Evolutionary conservation across 306 rosid genomes (phyloP).

Genomic region (Prunus armeniaca): DNA sequence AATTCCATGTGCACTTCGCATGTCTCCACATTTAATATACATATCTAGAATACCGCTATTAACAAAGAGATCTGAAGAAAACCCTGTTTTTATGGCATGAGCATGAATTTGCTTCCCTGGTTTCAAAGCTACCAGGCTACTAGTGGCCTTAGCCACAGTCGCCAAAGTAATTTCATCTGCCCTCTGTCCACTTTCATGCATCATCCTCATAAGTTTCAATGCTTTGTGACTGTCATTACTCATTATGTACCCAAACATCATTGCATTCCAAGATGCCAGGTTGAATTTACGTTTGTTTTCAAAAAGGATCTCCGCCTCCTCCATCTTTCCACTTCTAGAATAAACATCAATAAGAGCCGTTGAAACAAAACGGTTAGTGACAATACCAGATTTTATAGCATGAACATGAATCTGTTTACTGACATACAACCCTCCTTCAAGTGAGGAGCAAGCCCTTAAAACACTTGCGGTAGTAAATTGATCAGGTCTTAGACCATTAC

Average conservation of each 20-base stretch:
- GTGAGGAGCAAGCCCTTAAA: slow-evolving; percentile 65
- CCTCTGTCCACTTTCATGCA: slow-evolving; percentile 47
- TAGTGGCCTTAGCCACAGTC: slow-evolving; percentile 68
- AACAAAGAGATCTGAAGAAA: slow-evolving; percentile 49
- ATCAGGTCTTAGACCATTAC: slow-evolving; percentile 53
- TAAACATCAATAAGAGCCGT: slow-evolving; percentile 75
- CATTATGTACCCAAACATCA: slow-evolving; percentile 65
- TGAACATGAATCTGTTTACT: slow-evolving; percentile 57
- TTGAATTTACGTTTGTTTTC: slow-evolving; percentile 49
- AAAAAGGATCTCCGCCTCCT: slow-evolving; percentile 60
- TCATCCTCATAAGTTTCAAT: slow-evolving; percentile 44
- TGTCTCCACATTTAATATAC: slow-evolving; percentile 83
- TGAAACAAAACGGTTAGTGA: slow-evolving; percentile 58
- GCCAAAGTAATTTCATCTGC: slow-evolving; percentile 59
- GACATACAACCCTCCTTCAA: slow-evolving; percentile 43
- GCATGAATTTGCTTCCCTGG: slow-evolving; percentile 79
- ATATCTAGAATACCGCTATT: slow-evolving; percentile 67
- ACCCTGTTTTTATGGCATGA: slow-evolving; percentile 43
- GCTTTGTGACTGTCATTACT: slow-evolving; percentile 47
- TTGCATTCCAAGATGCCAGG: slow-evolving; percentile 80
- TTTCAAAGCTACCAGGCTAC: slow-evolving; percentile 51
- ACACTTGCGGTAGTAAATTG: slow-evolving; percentile 68
- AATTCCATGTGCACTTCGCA: slow-evolving; percentile 46
- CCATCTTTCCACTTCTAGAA: slow-evolving; percentile 61
- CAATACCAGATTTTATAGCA: slow-evolving; percentile 46